Evolutionary conservation across 768 basidiomycete genomes (phyloP).

Genomic region (Calocera cornea): DNA sequence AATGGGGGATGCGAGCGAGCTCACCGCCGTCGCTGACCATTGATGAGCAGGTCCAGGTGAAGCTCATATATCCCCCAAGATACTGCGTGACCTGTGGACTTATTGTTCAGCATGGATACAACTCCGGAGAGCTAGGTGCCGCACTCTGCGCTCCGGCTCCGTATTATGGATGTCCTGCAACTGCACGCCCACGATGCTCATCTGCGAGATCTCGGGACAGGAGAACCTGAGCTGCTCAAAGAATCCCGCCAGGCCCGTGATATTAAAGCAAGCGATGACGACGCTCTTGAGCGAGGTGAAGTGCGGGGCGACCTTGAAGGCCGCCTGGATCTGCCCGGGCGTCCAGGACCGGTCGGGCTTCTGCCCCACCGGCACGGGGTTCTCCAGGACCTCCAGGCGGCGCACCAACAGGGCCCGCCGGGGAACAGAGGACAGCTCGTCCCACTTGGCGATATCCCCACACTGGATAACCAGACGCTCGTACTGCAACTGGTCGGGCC

Average conservation of each 20-base stretch:
- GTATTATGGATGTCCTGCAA: background rate
- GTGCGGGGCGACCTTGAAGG: background rate
- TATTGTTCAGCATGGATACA: background rate
- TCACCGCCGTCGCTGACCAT: slow-evolving; percentile 1
- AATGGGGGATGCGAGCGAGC: background rate
- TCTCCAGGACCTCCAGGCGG: background rate
- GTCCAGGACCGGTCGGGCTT: background rate
- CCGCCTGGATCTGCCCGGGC: background rate
- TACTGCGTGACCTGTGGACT: background rate
- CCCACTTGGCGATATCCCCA: background rate
- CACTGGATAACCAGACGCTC: background rate
- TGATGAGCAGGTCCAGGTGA: background rate
- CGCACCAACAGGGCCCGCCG: background rate
- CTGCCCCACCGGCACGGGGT: background rate
- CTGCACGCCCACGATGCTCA: slow-evolving; percentile 1
- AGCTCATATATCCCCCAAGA: background rate
- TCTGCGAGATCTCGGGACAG: background rate
- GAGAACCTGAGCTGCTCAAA: background rate
- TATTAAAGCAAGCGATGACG: background rate
- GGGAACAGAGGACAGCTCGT: background rate
- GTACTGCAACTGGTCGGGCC: background rate
- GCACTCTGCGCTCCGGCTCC: background rate
- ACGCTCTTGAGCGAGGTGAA: background rate
- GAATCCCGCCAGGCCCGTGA: background rate
- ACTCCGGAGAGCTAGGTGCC: background rate